Evolutionary conservation across 2,329 filamentous ascomycete species (phyloP), one percentile per base, ranked within the genome.

Genomic region (Davidsoniella neocaledoniae): DNA sequence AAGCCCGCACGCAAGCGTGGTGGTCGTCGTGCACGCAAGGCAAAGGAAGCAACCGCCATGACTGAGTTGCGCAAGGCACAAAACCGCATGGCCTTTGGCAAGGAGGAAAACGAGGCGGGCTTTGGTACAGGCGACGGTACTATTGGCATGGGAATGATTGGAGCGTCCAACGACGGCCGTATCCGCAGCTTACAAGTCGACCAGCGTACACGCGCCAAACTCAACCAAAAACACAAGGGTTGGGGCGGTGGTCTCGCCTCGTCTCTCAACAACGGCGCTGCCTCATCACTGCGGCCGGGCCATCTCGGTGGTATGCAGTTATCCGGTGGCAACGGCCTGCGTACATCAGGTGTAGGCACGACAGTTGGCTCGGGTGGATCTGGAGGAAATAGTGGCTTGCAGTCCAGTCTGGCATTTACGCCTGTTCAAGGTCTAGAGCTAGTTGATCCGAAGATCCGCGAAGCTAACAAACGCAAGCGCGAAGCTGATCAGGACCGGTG

Each of bases 41-140:
- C 90, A 53, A 98, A 98, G 73, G 91, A 94, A 64, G 88, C 90
- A 3, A 86, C 86, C 5, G 90, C 91, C 53, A 94, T 95, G 86
- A 98, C 91, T 0, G 91, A 98, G 50, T 70, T 98, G 26, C 81
- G 88, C 56, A 95, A 96, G 64, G 87, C 87, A 4, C 91, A 96
- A 66, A 98, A 98, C 67, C 78, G 91, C 49, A 82, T 98, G 76
- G 86, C 81, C 0, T 98, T 98, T 60, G 88, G 88, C 52, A 91
- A 94, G 62, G 90, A 96, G 64, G 91, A 98, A 65, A 81, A 79
- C 58, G 91, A 98, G 64, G 81, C 91, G 1, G 90, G 88, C 29
- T 96, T 93, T 62, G 90, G 87, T 36, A 79, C 78, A 1, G 86
- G 87, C 46, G 87, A 94, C 57, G 77, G 77, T 50, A 94, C 88